Evolutionary conservation across 2,329 filamentous ascomycete species (phyloP).

Genomic region (Acephala macrosclerotiorum): DNA sequence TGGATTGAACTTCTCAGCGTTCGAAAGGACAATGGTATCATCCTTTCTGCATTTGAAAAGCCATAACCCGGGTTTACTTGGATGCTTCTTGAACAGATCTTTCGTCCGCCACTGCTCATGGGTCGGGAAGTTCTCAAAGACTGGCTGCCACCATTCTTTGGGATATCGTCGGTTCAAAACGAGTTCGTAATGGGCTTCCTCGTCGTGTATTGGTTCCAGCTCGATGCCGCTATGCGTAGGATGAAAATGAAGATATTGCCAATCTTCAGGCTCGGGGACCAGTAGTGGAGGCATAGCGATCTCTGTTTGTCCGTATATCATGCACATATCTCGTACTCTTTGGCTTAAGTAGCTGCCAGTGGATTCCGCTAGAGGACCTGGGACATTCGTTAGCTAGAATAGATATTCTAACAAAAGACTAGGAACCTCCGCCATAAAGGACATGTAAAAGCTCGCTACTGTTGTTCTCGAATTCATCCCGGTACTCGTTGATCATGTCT

Average conservation of each 20-base stretch:
- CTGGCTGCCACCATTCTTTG: background rate
- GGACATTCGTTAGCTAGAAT: background rate
- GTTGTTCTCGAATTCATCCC: background rate
- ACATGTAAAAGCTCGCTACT: background rate
- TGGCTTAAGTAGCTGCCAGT: background rate
- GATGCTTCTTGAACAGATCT: background rate
- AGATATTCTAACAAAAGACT: background rate
- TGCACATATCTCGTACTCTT: conserved; percentile 4
- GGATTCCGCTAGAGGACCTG: background rate
- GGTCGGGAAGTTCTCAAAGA: background rate
- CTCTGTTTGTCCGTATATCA: background rate
- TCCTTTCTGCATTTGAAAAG: conserved; percentile 11
- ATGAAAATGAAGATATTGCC: conserved; percentile 2
- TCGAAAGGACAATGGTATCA: conserved; percentile 26
- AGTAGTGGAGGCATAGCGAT: background rate
- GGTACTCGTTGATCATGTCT: background rate
- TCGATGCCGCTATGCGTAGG: background rate
- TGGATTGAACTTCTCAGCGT: conserved; percentile 27
- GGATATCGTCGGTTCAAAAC: background rate
- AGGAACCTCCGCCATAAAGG: background rate
- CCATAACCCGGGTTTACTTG: background rate
- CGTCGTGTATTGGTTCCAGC: background rate
- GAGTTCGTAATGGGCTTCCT: background rate
- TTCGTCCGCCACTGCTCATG: background rate
- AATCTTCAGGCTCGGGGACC: background rate